phyloP scores from a whole-genome alignment of 2,329 filamentous ascomycete species.

The Sclerotinia sclerotiorum region DNA sequence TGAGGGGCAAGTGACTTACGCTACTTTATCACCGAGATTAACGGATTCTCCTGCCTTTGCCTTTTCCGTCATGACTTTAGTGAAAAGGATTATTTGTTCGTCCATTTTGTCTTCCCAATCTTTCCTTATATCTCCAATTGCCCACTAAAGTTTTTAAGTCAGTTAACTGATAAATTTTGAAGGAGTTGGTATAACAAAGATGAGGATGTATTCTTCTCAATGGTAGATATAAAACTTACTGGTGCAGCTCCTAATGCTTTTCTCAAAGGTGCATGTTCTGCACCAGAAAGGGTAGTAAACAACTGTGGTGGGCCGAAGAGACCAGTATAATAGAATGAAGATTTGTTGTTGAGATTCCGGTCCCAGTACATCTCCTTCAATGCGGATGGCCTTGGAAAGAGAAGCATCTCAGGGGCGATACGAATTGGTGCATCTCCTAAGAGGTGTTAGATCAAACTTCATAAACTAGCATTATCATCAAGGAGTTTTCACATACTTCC shows the following conservation, averaged over 20 bases:
- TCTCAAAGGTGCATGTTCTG: background rate
- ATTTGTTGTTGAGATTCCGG: constrained; percentile 42
- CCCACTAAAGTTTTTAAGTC: background rate
- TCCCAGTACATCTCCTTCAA: constrained; percentile 46
- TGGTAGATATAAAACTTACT: background rate
- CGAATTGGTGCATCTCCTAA: constrained; percentile 33
- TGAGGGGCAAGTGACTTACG: background rate
- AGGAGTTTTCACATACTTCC: background rate
- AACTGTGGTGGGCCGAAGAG: constrained; percentile 42
- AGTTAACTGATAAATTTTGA: background rate
- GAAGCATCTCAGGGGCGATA: constrained; percentile 40
- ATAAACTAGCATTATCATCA: no score
- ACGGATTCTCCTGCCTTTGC: constrained; percentile 4
- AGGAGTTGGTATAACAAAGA: background rate
- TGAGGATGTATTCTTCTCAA: no score
- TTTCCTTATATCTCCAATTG: background rate
- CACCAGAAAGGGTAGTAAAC: background rate
- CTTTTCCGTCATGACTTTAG: background rate
- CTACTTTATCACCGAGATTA: constrained; percentile 8
- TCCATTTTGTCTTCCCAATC: constrained; percentile 7
- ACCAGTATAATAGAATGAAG: constrained; percentile 41
- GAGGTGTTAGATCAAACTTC: background rate
- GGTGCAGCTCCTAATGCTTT: constrained; percentile 8
- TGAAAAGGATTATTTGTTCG: constrained; percentile 7
- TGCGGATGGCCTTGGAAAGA: constrained; percentile 42